Percentiles rank a stretch among this genome's conserved stretches.
These are phyloP conservation scores for Scleroderma bovista DNA, from an alignment of 768 basidiomycete genomes.

Conservation along the genomic window DNA sequence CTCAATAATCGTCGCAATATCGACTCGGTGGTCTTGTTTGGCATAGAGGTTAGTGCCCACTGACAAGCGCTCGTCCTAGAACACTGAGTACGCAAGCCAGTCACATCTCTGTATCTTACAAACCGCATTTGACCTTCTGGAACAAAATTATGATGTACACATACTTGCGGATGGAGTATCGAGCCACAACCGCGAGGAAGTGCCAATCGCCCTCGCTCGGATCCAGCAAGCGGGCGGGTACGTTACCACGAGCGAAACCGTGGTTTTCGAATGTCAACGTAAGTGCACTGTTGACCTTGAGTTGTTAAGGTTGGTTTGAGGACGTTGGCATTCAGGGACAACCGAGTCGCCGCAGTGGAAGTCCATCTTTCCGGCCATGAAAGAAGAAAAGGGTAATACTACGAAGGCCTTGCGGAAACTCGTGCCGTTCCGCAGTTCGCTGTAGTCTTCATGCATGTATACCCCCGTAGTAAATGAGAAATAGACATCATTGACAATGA, in stretches of 20 bases:
- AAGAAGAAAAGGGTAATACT: too few species aligned
- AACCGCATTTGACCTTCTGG: slow-evolving; percentile 65
- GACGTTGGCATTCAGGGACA: slow-evolving; percentile 39
- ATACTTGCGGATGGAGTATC: slow-evolving; percentile 84
- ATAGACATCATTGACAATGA: too few species aligned
- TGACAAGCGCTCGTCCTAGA: neutral
- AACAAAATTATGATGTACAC: slow-evolving; percentile 47
- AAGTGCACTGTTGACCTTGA: slow-evolving; percentile 9
- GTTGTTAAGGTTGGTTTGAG: slow-evolving; percentile 9
- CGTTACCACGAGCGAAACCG: slow-evolving; percentile 77
- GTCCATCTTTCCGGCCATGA: too few species aligned
- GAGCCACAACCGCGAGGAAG: slow-evolving; percentile 72
- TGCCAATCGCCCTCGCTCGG: too few species aligned
- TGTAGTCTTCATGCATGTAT: slow-evolving; percentile 6
- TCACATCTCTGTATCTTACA: slow-evolving; percentile 88
- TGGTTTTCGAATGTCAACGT: slow-evolving; percentile 75
- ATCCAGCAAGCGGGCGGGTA: slow-evolving; percentile 68
- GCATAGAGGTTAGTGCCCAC: slow-evolving; percentile 67
- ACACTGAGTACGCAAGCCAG: slow-evolving; percentile 33
- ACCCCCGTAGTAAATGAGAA: too few species aligned
- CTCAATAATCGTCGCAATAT: slow-evolving; percentile 45
- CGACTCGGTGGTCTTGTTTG: slow-evolving; percentile 68
- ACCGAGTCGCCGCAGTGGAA: slow-evolving; percentile 42
- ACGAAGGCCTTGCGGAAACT: too few species aligned
- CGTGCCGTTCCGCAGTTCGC: too few species aligned